Percentiles rank a stretch among this genome's conserved stretches.
These are phyloP conservation scores for Stemphylium vesicarium DNA, from an alignment of 2,329 filamentous ascomycete species.

Conservation along the genomic window DNA sequence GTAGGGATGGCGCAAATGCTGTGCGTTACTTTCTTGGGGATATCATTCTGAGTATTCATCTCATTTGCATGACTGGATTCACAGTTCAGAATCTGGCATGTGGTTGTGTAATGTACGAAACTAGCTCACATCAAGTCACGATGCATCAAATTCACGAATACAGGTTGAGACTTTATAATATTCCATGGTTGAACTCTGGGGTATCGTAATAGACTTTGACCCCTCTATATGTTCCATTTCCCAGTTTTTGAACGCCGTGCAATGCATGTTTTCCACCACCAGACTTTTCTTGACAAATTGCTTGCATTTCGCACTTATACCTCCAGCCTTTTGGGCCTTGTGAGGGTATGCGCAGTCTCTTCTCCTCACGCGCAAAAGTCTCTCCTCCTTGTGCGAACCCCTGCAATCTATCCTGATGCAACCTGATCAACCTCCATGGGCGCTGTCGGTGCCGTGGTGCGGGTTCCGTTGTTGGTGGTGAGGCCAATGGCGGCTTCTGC, in stretches of 20 bases:
- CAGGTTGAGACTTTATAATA: neutral
- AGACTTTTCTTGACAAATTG: neutral
- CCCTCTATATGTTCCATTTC: constrained; percentile 31
- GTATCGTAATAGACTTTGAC: constrained; percentile 43
- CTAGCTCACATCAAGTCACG: too few species aligned
- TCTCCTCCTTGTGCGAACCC: neutral
- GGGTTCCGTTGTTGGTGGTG: constrained; percentile 69
- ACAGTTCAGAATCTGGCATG: neutral
- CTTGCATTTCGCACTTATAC: too few species aligned
- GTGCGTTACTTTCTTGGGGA: too few species aligned
- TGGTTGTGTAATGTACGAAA: neutral
- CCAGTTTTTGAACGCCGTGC: constrained; percentile 39
- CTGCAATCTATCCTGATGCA: constrained; percentile 16
- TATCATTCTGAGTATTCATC: too few species aligned
- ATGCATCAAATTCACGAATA: neutral
- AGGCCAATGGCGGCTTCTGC: constrained; percentile 82
- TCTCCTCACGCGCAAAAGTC: neutral
- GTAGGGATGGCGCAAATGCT: too few species aligned
- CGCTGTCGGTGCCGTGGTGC: constrained; percentile 34
- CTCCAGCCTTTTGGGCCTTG: too few species aligned
- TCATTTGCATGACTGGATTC: neutral
- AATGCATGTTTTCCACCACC: constrained; percentile 31
- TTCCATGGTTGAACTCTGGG: constrained; percentile 20
- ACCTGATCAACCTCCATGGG: constrained; percentile 45
- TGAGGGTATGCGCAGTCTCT: too few species aligned